Evolutionary conservation across 164 flowering plant genomes (phyloP).

Genomic region (Piper betle): DNA sequence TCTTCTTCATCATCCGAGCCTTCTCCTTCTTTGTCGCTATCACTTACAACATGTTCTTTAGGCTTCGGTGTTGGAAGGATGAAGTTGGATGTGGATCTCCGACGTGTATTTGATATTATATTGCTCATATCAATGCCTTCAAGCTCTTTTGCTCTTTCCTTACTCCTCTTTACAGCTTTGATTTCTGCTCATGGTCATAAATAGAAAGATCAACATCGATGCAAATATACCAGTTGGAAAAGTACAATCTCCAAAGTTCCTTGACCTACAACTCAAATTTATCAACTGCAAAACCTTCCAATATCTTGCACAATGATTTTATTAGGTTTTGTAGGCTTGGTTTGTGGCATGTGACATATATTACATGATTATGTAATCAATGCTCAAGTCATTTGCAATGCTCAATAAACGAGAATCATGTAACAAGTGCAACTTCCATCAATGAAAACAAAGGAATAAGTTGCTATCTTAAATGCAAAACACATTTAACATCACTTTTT

Average conservation of each 20-base stretch:
- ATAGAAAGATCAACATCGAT: not conserved
- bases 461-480: too few relatives aligned
- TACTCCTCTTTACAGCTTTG: slow-evolving; percentile 61
- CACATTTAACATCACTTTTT: too few relatives aligned
- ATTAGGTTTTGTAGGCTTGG: too few relatives aligned
- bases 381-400: not conserved
- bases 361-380: not conserved
- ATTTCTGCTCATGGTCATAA: slow-evolving; percentile 37
- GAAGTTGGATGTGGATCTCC: slow-evolving; percentile 58
- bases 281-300: too few relatives aligned
- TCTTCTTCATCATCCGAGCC: slow-evolving; percentile 23
- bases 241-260: too few relatives aligned
- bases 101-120: slow-evolving; percentile 64
- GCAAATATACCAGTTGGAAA: too few relatives aligned
- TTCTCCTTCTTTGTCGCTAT: slow-evolving; percentile 24
- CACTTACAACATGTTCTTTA: slow-evolving; percentile 29
- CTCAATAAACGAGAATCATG: too few relatives aligned
- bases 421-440: too few relatives aligned
- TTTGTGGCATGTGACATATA: not conserved
- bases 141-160: slow-evolving; percentile 83
- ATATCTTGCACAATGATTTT: too few relatives aligned
- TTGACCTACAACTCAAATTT: too few relatives aligned
- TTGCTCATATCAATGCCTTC: slow-evolving; percentile 93
- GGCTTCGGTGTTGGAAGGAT: slow-evolving; percentile 50
- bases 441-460: too few relatives aligned